Evolutionary conservation across 2,329 filamentous ascomycete genomes (phyloP).

Genomic region (Aspergillus fructus): DNA sequence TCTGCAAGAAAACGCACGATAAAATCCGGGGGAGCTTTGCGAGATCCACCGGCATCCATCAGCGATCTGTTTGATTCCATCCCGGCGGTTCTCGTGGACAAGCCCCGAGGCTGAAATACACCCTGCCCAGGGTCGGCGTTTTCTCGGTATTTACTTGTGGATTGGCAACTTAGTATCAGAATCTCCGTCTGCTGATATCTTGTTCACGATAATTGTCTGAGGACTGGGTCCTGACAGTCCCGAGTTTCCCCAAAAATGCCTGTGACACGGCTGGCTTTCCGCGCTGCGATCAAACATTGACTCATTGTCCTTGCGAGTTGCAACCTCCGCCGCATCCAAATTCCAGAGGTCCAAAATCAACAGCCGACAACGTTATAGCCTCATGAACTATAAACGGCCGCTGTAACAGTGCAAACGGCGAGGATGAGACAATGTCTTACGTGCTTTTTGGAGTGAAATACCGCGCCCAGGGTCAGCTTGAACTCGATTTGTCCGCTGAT

Average conservation of each 20-base stretch:
- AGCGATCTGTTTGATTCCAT: conserved; percentile 4
- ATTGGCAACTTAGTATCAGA: neutral
- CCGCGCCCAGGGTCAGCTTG: neutral
- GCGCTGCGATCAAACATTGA: neutral
- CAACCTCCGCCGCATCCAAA: neutral
- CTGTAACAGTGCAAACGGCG: too few species aligned
- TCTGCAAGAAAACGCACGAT: neutral
- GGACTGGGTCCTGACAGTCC: neutral
- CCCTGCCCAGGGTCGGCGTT: neutral
- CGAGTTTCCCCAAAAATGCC: too few species aligned
- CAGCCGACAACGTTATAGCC: too few species aligned
- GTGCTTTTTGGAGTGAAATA: neutral
- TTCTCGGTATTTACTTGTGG: neutral
- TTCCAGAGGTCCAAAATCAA: neutral
- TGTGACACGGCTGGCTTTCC: too few species aligned
- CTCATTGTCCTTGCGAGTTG: neutral
- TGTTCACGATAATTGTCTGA: neutral
- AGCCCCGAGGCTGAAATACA: neutral
- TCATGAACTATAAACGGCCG: too few species aligned
- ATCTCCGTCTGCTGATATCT: neutral
- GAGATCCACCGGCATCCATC: conserved; percentile 2
- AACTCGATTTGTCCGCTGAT: neutral
- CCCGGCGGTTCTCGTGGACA: neutral
- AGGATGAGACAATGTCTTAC: too few species aligned
- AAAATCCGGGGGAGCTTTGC: conserved; percentile 7